A percentile compares a stretch with the other conserved stretches of the same genome.
These are phyloP conservation scores for Papiliotrema laurentii DNA, from an alignment of 1,284 basidiomycete species.

Conservation along the genomic window DNA sequence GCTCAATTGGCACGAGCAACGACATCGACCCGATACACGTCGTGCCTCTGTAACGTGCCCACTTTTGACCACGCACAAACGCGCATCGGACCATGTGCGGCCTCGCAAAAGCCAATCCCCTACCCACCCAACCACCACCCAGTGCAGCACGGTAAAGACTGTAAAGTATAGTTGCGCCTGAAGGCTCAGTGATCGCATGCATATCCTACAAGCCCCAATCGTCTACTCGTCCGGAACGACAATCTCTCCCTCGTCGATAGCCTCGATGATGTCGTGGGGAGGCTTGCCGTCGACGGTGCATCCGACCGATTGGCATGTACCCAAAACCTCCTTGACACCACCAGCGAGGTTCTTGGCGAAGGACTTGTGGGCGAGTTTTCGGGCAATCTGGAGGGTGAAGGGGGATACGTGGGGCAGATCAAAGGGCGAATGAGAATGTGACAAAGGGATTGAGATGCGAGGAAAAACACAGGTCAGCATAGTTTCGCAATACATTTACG, in stretches of 20 bases:
- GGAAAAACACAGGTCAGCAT: neutral
- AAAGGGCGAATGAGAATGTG: neutral
- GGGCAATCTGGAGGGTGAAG: slow-evolving; percentile 46
- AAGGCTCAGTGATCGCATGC: neutral
- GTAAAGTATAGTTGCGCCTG: too few relatives aligned
- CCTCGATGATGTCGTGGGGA: slow-evolving; percentile 93
- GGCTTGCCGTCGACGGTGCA: slow-evolving; percentile 94
- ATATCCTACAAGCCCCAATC: neutral
- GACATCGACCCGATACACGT: too few relatives aligned
- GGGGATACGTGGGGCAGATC: neutral
- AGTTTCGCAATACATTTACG: neutral
- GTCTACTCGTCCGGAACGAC: slow-evolving; percentile 90
- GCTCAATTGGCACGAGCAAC: too few relatives aligned
- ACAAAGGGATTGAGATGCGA: neutral
- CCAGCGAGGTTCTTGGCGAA: slow-evolving; percentile 87
- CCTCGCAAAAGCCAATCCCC: too few relatives aligned
- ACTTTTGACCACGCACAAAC: too few relatives aligned
- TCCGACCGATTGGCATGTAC: slow-evolving; percentile 86
- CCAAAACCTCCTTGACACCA: slow-evolving; percentile 90
- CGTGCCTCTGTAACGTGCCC: too few relatives aligned
- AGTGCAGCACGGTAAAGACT: too few relatives aligned
- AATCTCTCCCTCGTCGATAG: slow-evolving; percentile 90
- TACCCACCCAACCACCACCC: too few relatives aligned
- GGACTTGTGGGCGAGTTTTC: slow-evolving; percentile 95
- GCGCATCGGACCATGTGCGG: too few relatives aligned